Evolutionary conservation across 352 stramenopile species (phyloP).

Genomic region (Stephanocyclus meneghinianus): DNA sequence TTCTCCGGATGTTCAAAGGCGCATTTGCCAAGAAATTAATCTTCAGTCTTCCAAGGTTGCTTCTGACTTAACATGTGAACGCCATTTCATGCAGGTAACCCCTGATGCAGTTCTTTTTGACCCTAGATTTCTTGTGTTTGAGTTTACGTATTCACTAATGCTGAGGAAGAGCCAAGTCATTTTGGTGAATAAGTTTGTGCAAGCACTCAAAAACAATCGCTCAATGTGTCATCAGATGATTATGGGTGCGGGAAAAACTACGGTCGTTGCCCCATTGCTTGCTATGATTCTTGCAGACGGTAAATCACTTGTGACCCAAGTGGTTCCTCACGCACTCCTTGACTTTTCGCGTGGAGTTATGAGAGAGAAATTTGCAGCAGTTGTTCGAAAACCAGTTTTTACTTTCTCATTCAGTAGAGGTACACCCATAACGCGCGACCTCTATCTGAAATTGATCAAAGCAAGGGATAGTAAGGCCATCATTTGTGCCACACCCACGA

Average conservation of each 20-base stretch:
- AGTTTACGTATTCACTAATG: constrained; percentile 98
- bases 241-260: constrained; percentile 99
- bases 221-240: constrained; percentile 97
- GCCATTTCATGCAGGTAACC: constrained; percentile 83
- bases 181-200: constrained; percentile 96
- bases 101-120: constrained; percentile 89
- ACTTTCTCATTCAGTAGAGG: constrained; percentile 98
- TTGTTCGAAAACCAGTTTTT: constrained; percentile 97
- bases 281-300: constrained; percentile 96
- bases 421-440: constrained; percentile 85
- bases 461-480: constrained; percentile 90
- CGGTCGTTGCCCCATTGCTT: constrained; percentile 96
- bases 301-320: constrained; percentile 91
- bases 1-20: constrained; percentile 49
- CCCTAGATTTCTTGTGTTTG: constrained; percentile 97
- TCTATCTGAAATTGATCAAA: constrained; percentile 89
- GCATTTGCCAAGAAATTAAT: constrained; percentile 81
- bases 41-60: constrained; percentile 82
- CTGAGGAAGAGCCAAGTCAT: constrained; percentile 97
- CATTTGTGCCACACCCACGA: constrained; percentile 97
- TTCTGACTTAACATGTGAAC: constrained; percentile 79
- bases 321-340: constrained; percentile 97
- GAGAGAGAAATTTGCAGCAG: constrained; percentile 95
- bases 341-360: constrained; percentile 98
- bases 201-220: constrained; percentile 84